Conservation (phyloP, 2,329 filamentous ascomycete species). For the Sclerotinia glacialis region DNA sequence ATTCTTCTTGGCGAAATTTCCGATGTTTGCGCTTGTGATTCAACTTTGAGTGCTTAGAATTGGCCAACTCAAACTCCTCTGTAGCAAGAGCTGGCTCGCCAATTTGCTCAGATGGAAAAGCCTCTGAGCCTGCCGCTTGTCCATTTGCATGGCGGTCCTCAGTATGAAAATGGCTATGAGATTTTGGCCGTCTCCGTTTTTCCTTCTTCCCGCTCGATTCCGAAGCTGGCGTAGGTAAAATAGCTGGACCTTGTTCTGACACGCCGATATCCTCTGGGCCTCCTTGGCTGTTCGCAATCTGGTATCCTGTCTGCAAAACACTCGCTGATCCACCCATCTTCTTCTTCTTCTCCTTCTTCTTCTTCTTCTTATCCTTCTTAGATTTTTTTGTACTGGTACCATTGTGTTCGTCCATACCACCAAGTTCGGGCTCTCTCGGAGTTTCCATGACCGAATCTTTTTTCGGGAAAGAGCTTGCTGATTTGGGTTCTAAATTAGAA, state of each 20-base stretch:
- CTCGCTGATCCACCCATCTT: conserved; percentile 14
- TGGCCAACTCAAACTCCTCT: not conserved
- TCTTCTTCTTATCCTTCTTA: conserved; percentile 13
- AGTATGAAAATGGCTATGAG: not conserved
- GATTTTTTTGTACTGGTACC: not conserved
- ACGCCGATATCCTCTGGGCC: not conserved
- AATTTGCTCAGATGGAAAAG: not conserved
- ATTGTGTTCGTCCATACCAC: not conserved
- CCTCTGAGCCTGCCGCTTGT: not conserved
- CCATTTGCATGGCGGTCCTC: not conserved
- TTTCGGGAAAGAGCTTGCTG: not conserved
- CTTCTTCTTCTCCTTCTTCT: conserved; percentile 3
- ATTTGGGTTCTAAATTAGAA: not conserved
- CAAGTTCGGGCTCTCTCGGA: not conserved
- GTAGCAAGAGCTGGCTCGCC: not conserved
- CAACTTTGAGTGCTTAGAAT: not conserved
- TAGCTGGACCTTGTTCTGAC: not conserved
- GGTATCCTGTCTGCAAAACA: conserved; percentile 13
- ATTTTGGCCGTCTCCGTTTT: not conserved
- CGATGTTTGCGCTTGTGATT: conserved; percentile 9
- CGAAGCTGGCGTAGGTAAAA: not conserved
- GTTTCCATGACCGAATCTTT: not conserved
- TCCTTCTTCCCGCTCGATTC: conserved; percentile 1
- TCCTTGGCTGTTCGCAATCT: not conserved
- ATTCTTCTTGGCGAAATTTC: conserved; percentile 3